These are phyloP conservation scores for Fusarium phyllophilum DNA, from an alignment of 2,329 filamentous ascomycete genomes.

Conservation along the genomic window DNA sequence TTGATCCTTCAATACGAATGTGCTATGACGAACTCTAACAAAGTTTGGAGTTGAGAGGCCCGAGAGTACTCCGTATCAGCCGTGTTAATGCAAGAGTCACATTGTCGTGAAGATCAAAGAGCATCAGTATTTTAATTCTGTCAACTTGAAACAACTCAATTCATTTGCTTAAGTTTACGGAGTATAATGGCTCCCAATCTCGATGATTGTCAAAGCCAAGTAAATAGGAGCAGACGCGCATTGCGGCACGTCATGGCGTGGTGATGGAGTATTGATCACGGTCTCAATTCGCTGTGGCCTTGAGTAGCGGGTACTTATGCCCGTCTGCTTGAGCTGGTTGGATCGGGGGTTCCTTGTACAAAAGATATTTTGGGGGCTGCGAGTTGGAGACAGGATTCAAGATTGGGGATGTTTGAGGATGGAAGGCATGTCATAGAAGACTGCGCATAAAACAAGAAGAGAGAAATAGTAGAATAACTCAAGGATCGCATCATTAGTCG, in stretches of 20 bases:
- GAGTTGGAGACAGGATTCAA: slow-evolving; percentile 15
- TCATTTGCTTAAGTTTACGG: too few relatives aligned
- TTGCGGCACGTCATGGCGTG: slow-evolving; percentile 15
- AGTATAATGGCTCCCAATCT: neutral
- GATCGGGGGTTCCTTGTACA: slow-evolving; percentile 14
- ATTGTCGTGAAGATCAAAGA: neutral
- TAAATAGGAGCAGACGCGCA: neutral
- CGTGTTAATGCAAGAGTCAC: neutral
- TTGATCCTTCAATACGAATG: neutral
- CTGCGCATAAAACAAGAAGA: neutral
- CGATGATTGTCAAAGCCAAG: neutral
- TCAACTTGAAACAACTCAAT: neutral
- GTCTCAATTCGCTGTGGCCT: slow-evolving; percentile 1
- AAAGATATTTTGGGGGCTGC: neutral
- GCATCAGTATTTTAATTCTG: neutral
- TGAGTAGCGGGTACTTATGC: neutral
- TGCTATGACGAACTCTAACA: neutral
- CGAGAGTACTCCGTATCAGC: neutral
- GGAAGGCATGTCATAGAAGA: slow-evolving; percentile 5
- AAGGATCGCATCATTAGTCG: neutral
- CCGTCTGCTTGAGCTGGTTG: accelerated
- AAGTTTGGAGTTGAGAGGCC: neutral
- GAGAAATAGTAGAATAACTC: neutral
- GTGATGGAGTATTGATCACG: neutral
- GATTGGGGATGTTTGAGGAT: neutral